phyloP scores from a whole-genome alignment of 176 grass and related monocot species.

The barley (Hordeum vulgare) region MorexV3_pseudomolecules_assembly NC_058520.1:448767530-448768029 shows the following conservation, averaged over 20 bases:
- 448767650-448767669: slow-evolving; percentile 47
- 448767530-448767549: background rate
- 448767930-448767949: background rate
- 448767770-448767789: no score
- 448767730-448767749: slow-evolving; percentile 46
- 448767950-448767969: background rate
- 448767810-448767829: background rate
- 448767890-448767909: background rate
- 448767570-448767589: slow-evolving; percentile 28
- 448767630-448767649: slow-evolving; percentile 40
- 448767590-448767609: slow-evolving; percentile 35
- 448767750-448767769: background rate
- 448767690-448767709: slow-evolving; percentile 32
- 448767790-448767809: background rate
- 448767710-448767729: slow-evolving; percentile 27
- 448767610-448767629: slow-evolving; percentile 29
- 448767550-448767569: background rate
- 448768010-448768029: slow-evolving; percentile 59
- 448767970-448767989: background rate
- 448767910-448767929: background rate
- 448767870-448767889: background rate
- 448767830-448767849: background rate
- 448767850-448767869: background rate
- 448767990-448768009: slow-evolving; percentile 53
- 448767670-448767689: slow-evolving; percentile 48